Evolutionary conservation across 371 early-diverging fungal species (phyloP).

Genomic region (Saksenaea oblongispora): DNA sequence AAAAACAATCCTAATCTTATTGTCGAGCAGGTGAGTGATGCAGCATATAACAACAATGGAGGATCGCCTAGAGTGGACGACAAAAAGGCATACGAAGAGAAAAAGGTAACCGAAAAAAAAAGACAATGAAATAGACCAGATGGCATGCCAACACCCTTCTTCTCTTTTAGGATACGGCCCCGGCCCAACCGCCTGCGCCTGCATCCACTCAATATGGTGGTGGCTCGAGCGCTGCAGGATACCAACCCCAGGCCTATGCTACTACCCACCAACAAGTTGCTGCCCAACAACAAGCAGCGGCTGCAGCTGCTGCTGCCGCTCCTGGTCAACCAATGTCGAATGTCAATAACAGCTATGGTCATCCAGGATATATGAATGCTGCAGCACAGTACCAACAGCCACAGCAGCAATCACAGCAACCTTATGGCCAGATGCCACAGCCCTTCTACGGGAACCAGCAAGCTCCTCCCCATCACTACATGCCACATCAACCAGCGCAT

Average conservation of each 20-base stretch:
- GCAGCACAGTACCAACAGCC: constrained; percentile 1
- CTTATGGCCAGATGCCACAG: constrained; percentile 3
- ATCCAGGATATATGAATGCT: not conserved
- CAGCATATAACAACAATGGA: constrained; percentile 7
- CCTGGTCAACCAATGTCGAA: constrained; percentile 5
- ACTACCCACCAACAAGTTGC: constrained; percentile 1
- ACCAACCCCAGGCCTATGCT: constrained; percentile 2
- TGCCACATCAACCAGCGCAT: constrained; percentile 2
- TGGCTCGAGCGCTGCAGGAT: constrained; percentile 7
- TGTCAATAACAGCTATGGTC: not conserved
- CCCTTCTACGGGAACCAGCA: not conserved
- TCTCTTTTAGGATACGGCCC: constrained; percentile 1
- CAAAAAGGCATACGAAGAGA: constrained; percentile 2
- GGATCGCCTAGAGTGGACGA: not conserved
- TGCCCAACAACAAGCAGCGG: constrained; percentile 1
- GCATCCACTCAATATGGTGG: constrained; percentile 7
- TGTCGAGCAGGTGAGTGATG: not conserved
- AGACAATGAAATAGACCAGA: not conserved
- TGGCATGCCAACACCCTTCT: not conserved
- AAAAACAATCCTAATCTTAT: too few relatives aligned
- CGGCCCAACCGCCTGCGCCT: constrained; percentile 5
- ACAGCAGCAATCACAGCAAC: constrained; percentile 1
- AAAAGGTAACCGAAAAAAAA: not conserved
- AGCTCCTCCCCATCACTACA: constrained; percentile 2
- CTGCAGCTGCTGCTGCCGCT: not conserved